Evolutionary conservation across 257 asterid species (phyloP), one percentile per base, ranked within the genome.

Genomic region (Perilla frutescens): DNA sequence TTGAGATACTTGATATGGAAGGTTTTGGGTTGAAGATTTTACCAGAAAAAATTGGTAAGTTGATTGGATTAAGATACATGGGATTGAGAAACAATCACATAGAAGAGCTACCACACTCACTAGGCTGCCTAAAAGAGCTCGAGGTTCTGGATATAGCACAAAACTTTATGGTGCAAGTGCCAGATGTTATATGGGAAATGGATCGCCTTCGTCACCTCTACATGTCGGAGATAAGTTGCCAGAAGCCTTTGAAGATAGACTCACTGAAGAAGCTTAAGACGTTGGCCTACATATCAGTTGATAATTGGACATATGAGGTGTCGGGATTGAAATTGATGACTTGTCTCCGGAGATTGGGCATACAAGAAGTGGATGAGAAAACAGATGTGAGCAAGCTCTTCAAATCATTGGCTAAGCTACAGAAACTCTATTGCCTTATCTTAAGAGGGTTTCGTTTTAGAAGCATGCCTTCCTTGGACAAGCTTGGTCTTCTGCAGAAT

Each of bases 1-100:
- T 73, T 31, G 67, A 34, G 36, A 43, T 67, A 43, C 72, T 73
- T 51, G 73, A 78, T 45, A 6, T 78, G 9, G 79, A 78, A 62
- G 62, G 26, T 62, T 41, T 57, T 40, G 53, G 43, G 1, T 31
- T 78, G 73, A 47, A 11, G 1, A 53, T 29, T 7, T 58, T 73
- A 55, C 74, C 82, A 1, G 67, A 59, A 1, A 8, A 40, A 1
- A 40, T 60, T 10, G 59, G 62, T 2, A 8, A 7, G 8, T 37
- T 78, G 12, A 50, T 10, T 36, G 62, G 49, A 6, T 61, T 78
- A 29, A 51, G 48, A 56, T 72, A 66, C 66, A 34, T 73, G 34
- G 71, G 78, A 14, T 49, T 66, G 62, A 57, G 79, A 58, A 34
- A 51, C 29, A 72, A 58, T 4, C 0, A 2, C 8, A 4, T 72